Base-by-base conservation (phyloP, 495 filamentous ascomycete genomes). In the Haplographium delicatum region DNA sequence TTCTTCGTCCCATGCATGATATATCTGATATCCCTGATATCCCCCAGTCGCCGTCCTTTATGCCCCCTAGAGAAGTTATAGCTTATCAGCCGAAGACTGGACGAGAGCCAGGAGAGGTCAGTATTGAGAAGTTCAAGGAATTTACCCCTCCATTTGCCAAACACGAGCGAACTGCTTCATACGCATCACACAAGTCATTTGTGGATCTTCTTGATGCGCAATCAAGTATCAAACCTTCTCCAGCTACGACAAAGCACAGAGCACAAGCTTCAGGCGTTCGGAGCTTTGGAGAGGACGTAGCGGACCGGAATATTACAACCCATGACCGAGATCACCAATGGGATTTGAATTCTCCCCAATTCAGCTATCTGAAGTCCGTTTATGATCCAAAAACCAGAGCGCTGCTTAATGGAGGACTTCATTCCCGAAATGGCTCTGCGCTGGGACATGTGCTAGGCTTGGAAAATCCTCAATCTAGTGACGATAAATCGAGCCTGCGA, bases 231-330 rank as follows among this genome's bases (percentile, higher is more conserved):
- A 68, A 61, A 18, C 43, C 38, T 1, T 68, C 72, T 4, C 59
- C 60, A 61, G 46, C 64, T 57, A n/a, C 28, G 8, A 49, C 51
- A 11, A n/a, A 19, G 19, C 23, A 47, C 13, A 64, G 72, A 37
- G 60, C 72, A 7, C 63, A 70, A 41, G 72, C 74, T 7, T 58
- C 71, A 10, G 74, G 75, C 0, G 59, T 64, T 1, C 67, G 66
- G 43, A 71, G 73, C 42, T 78, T 75, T 47, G 74, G 71, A 27
- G 74, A 80, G 56, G 76, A 79, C 56, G 75, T 80, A 0, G 76
- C 76, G 4, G 75, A 78, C 35, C 63, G 76, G 20, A 80, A 80
- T 46, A 67, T 76, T 38, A 61, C 47, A 41, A 26, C 13, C 2
- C 18, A 16, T 7, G 26, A 31, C 15, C n/a, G 19, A 1, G 26